A percentile compares a stretch with the other conserved stretches of the same genome.
Evolutionary conservation across 768 basidiomycete species (phyloP).

Genomic region (Tubosaeta sp.): DNA sequence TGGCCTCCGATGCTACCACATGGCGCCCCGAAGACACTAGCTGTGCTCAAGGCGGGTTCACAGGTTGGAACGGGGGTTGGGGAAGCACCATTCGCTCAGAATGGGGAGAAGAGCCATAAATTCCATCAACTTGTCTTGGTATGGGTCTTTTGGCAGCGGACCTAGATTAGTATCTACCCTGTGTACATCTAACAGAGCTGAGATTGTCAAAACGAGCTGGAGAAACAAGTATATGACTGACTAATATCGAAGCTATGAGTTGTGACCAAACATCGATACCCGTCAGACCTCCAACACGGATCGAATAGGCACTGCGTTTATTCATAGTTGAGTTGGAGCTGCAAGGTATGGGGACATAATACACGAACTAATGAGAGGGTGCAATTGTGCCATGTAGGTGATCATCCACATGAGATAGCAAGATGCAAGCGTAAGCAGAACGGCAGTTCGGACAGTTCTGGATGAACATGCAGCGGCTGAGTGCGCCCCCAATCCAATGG

Average conservation of each 20-base stretch:
- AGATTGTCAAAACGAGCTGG: conserved; percentile 1
- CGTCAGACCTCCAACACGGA: conserved; percentile 17
- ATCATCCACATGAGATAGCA: conserved; percentile 98
- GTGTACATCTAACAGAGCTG: conserved; percentile 22
- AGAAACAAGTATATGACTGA: conserved; percentile 7
- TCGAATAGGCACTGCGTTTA: conserved; percentile 15
- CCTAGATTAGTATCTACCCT: conserved; percentile 22
- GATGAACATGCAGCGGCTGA: too few relatives aligned
- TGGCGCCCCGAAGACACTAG: conserved; percentile 5
- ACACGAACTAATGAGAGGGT: conserved; percentile 84
- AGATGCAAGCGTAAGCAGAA: conserved; percentile 72
- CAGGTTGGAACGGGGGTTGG: background rate
- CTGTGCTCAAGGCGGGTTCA: conserved; percentile 17
- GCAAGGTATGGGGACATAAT: background rate
- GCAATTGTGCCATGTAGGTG: conserved; percentile 92
- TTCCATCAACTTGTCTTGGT: background rate
- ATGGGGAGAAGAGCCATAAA: conserved; percentile 1
- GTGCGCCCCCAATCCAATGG: too few relatives aligned
- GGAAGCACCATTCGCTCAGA: background rate
- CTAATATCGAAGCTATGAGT: conserved; percentile 19
- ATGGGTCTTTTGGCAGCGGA: conserved; percentile 1
- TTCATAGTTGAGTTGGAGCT: background rate
- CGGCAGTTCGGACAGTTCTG: conserved; percentile 79
- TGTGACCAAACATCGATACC: background rate
- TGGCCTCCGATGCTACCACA: background rate